Conservation (phyloP, 306 rosid genomes). For the Cucurbita ficifolia region DNA sequence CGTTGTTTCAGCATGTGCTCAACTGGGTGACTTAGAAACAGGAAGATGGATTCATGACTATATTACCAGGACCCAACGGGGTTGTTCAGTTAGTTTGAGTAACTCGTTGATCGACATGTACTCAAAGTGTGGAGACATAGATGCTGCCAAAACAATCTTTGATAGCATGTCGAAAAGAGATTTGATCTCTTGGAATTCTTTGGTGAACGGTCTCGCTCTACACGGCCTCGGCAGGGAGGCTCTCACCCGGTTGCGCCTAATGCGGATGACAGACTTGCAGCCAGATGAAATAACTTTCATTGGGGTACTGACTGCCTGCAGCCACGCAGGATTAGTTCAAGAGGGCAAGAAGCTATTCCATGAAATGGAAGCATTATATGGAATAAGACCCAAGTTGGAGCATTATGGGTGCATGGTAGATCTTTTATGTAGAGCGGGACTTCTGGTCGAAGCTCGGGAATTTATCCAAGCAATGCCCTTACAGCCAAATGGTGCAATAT, state of each 20-base stretch:
- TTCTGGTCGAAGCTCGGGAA: slow-evolving; percentile 2
- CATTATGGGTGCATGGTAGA: slow-evolving; percentile 13
- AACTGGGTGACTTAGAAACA: slow-evolving; percentile 11
- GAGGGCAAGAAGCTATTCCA: slow-evolving; percentile 5
- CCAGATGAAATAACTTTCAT: slow-evolving; percentile 20
- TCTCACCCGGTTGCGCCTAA: not conserved
- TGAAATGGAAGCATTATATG: slow-evolving; percentile 1
- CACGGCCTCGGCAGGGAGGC: slow-evolving; percentile 14
- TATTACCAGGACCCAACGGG: not conserved
- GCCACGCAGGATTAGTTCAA: slow-evolving; percentile 11
- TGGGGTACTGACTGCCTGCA: slow-evolving; percentile 18
- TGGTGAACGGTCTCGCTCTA: slow-evolving; percentile 10
- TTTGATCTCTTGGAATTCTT: slow-evolving; percentile 13
- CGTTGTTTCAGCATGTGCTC: slow-evolving; percentile 14
- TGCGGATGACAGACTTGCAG: not conserved
- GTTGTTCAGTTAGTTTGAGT: not conserved
- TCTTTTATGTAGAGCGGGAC: slow-evolving; percentile 7
- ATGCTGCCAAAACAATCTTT: slow-evolving; percentile 5
- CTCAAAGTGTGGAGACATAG: slow-evolving; percentile 16
- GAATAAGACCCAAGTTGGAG: slow-evolving; percentile 7
- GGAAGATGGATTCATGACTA: slow-evolving; percentile 12
- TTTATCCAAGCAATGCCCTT: slow-evolving; percentile 8
- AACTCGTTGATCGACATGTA: slow-evolving; percentile 15
- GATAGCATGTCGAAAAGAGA: slow-evolving; percentile 5
- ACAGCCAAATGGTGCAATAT: slow-evolving; percentile 13